These are phyloP conservation scores for Mycoemilia scoparia DNA, from an alignment of 192 early-diverging fungal genomes.

Conservation along the genomic window DNA sequence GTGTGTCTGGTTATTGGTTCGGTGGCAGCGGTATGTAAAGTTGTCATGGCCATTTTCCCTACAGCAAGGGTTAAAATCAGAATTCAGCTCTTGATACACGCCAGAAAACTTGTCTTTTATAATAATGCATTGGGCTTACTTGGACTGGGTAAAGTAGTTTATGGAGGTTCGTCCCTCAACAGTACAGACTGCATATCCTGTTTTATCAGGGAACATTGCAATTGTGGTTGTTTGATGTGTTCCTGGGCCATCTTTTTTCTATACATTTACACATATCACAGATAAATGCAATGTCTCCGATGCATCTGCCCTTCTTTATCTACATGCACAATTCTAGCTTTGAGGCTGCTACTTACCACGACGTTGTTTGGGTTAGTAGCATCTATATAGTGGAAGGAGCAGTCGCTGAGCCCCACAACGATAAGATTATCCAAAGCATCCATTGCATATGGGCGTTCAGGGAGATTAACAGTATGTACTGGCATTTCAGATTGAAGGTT, in stretches of 20 bases:
- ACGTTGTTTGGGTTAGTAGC: too few species aligned
- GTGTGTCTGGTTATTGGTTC: constrained; percentile 38
- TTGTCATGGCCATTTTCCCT: constrained; percentile 37
- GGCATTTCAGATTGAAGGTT: constrained; percentile 66
- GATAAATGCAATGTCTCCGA: too few species aligned
- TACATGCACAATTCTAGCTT: too few species aligned
- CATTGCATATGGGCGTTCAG: constrained; percentile 83
- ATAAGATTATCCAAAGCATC: constrained; percentile 60
- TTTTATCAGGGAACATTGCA: constrained; percentile 57
- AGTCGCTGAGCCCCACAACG: too few species aligned
- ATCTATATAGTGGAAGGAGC: too few species aligned
- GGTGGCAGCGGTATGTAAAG: constrained; percentile 92
- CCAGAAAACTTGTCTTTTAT: constrained; percentile 1
- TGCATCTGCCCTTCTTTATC: too few species aligned
- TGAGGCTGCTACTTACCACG: too few species aligned
- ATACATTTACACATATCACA: too few species aligned
- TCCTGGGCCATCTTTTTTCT: too few species aligned
- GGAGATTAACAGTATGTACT: constrained; percentile 48
- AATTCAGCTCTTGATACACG: background rate
- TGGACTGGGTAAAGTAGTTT: constrained; percentile 54
- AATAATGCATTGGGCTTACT: too few species aligned
- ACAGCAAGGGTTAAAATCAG: background rate
- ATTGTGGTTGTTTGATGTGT: constrained; percentile 73
- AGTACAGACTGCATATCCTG: constrained; percentile 76
- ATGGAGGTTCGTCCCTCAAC: constrained; percentile 91